Percentiles rank a stretch among this genome's conserved stretches.
phyloP scores from a whole-genome alignment of 805 yeast genomes.

The Myxozyma nipponensis region DNA sequence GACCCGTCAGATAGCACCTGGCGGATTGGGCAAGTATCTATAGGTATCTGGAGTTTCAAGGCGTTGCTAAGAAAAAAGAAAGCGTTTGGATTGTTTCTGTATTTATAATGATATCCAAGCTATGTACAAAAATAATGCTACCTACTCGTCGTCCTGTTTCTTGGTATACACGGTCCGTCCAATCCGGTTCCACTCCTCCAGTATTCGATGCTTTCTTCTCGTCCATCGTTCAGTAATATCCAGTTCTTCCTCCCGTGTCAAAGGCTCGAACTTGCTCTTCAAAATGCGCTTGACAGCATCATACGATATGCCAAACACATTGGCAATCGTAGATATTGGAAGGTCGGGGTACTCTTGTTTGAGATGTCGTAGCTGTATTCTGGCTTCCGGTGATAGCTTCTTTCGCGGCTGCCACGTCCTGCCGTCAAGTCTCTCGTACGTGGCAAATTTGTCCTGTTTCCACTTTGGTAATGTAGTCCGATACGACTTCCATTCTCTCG shows the following conservation, averaged over 20 bases:
- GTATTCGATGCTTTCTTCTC: slow-evolving; percentile 41
- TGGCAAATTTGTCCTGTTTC: slow-evolving; percentile 63
- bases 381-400: slow-evolving; percentile 62
- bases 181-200: slow-evolving; percentile 13
- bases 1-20: no score
- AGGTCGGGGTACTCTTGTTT: slow-evolving; percentile 59
- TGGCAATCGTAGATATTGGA: slow-evolving; percentile 55
- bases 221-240: slow-evolving; percentile 49
- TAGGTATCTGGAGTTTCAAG: not conserved
- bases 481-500: slow-evolving; percentile 43
- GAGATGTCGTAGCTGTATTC: slow-evolving; percentile 58
- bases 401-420: slow-evolving; percentile 64
- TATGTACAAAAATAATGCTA: not conserved
- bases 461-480: slow-evolving; percentile 57
- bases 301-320: slow-evolving; percentile 66
- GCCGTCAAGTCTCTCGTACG: slow-evolving; percentile 57
- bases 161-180: slow-evolving; percentile 12
- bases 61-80: not conserved
- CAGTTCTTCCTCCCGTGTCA: slow-evolving; percentile 47
- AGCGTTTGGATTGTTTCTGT: not conserved
- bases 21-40: no score
- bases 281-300: slow-evolving; percentile 78
- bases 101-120: not conserved
- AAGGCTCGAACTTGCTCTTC: slow-evolving; percentile 72
- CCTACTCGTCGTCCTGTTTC: not conserved